phyloP scores from a whole-genome alignment of 345 rosid genomes.

The Salix arbutifolia region DNA sequence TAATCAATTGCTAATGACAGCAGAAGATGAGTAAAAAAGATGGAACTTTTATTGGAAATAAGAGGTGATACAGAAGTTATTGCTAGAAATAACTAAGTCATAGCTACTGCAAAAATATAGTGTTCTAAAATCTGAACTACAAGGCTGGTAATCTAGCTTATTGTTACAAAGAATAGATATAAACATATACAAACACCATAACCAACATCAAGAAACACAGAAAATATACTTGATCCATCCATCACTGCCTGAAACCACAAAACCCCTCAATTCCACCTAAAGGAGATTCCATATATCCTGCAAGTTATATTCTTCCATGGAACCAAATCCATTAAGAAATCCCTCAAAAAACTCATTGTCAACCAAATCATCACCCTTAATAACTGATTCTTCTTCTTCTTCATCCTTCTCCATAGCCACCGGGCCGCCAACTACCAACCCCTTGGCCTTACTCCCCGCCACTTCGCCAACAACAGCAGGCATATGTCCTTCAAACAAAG shows the following conservation, averaged over 20 bases:
- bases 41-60: background rate
- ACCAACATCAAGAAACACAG: too few species aligned
- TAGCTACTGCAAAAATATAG: background rate
- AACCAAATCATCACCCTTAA: slow-evolving; percentile 8
- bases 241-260: background rate
- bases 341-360: slow-evolving; percentile 36
- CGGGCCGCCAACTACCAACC: background rate
- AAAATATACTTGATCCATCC: background rate
- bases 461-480: slow-evolving; percentile 36
- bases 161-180: background rate
- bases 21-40: background rate
- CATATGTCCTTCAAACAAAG: slow-evolving; percentile 75
- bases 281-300: slow-evolving; percentile 37
- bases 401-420: slow-evolving; percentile 16
- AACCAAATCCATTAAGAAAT: slow-evolving; percentile 44
- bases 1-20: background rate
- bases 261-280: slow-evolving; percentile 7
- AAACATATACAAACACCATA: background rate
- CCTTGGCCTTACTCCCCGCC: slow-evolving; percentile 9
- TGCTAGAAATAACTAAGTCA: background rate
- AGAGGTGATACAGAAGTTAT: background rate
- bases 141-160: background rate
- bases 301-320: slow-evolving; percentile 34
- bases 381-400: slow-evolving; percentile 16
- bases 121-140: background rate